These are phyloP conservation scores for Nothophytophthora sp. DNA, from an alignment of 352 stramenopile species.

Conservation along the genomic window DNA sequence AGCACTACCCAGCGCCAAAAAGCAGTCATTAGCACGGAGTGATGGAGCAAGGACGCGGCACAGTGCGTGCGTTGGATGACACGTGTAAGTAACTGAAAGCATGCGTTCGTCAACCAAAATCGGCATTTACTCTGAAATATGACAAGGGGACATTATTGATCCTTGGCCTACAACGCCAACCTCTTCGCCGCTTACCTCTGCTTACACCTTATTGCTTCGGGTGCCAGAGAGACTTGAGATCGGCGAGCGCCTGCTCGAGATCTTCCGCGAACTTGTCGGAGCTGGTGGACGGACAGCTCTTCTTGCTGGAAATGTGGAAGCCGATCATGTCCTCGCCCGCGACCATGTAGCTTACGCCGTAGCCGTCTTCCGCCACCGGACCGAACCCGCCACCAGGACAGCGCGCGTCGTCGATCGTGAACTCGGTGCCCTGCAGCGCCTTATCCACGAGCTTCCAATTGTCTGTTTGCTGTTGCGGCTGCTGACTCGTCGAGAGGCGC, in stretches of 20 bases:
- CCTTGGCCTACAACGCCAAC: no score
- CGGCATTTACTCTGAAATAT: no score
- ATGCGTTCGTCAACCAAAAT: no score
- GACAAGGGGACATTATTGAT: no score
- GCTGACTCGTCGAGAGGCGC: conserved; percentile 89
- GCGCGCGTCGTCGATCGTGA: conserved; percentile 51
- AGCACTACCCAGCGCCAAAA: no score
- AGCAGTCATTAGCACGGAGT: no score
- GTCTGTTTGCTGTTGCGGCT: conserved; percentile 89
- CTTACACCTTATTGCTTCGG: conserved; percentile 25
- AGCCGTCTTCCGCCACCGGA: conserved; percentile 89
- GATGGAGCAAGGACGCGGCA: no score
- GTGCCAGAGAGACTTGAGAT: conserved; percentile 74
- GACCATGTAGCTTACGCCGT: conserved; percentile 93
- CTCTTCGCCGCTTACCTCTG: no score
- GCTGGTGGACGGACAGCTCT: conserved; percentile 66
- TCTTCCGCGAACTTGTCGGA: conserved; percentile 83
- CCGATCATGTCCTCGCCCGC: conserved; percentile 86
- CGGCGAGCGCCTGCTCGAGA: conserved; percentile 75
- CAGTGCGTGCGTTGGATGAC: no score
- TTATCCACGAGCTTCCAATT: conserved; percentile 81
- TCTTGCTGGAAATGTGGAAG: conserved; percentile 93
- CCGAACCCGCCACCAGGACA: conserved; percentile 90
- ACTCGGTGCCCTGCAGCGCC: conserved; percentile 53
- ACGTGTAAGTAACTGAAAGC: no score